Evolutionary conservation across 441 rosid species (phyloP).

Genomic region (Erysimum cheiri): DNA sequence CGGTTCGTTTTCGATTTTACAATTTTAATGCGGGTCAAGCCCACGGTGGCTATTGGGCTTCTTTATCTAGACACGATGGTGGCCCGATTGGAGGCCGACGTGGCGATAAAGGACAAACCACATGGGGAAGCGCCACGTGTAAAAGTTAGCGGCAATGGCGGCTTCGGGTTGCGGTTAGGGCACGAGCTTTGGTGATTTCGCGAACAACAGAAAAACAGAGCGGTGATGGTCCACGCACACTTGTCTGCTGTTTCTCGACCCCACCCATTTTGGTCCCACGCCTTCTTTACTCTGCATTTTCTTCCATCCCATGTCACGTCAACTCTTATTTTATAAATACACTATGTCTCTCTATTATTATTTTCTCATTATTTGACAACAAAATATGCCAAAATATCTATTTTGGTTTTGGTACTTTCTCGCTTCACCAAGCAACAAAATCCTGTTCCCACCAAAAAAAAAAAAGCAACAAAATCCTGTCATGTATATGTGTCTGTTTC

Average conservation of each 20-base stretch:
- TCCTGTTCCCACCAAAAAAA: too few relatives aligned
- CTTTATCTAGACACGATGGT: not conserved
- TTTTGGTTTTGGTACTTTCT: not conserved
- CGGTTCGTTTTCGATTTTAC: not conserved
- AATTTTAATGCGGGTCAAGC: not conserved
- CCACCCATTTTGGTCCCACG: slow-evolving; percentile 26
- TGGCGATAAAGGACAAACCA: slow-evolving; percentile 34
- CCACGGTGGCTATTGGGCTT: slow-evolving; percentile 29
- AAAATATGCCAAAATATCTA: not conserved
- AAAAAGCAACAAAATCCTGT: too few relatives aligned
- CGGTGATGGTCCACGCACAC: slow-evolving; percentile 48
- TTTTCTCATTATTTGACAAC: not conserved
- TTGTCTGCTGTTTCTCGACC: slow-evolving; percentile 40
- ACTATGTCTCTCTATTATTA: slow-evolving; percentile 7
- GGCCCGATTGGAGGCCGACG: slow-evolving; percentile 1
- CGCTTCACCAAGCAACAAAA: not conserved
- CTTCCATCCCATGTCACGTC: slow-evolving; percentile 28
- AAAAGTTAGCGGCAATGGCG: slow-evolving; percentile 31
- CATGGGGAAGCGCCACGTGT: slow-evolving; percentile 42
- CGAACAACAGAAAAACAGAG: slow-evolving; percentile 36
- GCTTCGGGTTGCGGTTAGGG: slow-evolving; percentile 47
- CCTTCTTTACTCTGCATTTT: slow-evolving; percentile 5
- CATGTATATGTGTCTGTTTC: not conserved
- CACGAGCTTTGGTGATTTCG: slow-evolving; percentile 32
- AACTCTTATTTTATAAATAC: not conserved